phyloP scores from a whole-genome alignment of 2,329 filamentous ascomycete genomes.

The Calonectria montana region DNA sequence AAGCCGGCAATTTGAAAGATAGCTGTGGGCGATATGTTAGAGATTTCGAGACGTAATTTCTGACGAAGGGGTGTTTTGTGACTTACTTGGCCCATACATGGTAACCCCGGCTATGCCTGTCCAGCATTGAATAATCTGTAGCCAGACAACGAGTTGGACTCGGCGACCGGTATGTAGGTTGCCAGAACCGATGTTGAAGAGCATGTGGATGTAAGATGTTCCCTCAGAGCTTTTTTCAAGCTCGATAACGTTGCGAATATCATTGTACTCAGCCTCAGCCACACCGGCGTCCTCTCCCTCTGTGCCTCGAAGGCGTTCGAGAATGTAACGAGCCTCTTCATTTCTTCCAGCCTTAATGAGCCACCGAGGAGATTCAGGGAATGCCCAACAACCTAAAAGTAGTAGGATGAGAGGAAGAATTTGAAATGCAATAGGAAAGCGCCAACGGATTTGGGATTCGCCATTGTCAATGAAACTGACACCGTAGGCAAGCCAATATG shows the following conservation, averaged over 20 bases:
- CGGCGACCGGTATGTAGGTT: conserved; percentile 75
- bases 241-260: conserved; percentile 69
- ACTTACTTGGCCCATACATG: conserved; percentile 53
- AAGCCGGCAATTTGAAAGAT: conserved; percentile 78
- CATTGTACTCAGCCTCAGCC: conserved; percentile 73
- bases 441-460: conserved; percentile 69
- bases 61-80: background rate
- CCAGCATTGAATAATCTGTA: conserved; percentile 11
- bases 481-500: conserved; percentile 71
- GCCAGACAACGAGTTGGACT: conserved; percentile 75
- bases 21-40: conserved; percentile 48
- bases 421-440: conserved; percentile 78
- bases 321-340: conserved; percentile 74
- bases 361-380: conserved; percentile 77
- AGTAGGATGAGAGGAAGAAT: conserved; percentile 72
- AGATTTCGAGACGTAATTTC: background rate
- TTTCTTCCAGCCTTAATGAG: conserved; percentile 74
- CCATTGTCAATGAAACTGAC: conserved; percentile 70
- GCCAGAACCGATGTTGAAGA: conserved; percentile 73
- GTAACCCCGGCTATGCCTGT: conserved; percentile 63
- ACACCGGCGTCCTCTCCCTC: conserved; percentile 61
- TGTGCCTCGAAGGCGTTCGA: conserved; percentile 71
- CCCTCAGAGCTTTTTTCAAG: conserved; percentile 63
- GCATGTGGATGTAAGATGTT: conserved; percentile 73
- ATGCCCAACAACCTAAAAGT: conserved; percentile 68